These are phyloP conservation scores for Cutaneotrichosporon sp. DNA, from an alignment of 1,284 basidiomycete species.

Conservation along the genomic window DNA sequence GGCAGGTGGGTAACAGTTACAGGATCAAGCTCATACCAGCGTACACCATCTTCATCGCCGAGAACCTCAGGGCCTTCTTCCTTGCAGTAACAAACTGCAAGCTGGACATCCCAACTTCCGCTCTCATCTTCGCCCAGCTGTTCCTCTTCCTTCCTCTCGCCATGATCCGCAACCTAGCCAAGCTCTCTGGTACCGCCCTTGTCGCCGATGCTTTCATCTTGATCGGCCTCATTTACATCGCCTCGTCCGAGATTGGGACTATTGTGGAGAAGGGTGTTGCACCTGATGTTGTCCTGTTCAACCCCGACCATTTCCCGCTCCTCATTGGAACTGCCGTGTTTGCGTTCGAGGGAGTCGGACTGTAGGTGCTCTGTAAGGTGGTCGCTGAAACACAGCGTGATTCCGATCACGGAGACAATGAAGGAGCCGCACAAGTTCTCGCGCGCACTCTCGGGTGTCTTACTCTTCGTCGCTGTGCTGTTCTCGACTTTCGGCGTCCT, in stretches of 20 bases:
- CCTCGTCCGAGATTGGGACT: constrained; percentile 70
- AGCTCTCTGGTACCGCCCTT: constrained; percentile 87
- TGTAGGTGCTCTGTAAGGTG: constrained; percentile 59
- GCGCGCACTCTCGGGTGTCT: constrained; percentile 80
- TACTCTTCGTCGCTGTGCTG: constrained; percentile 67
- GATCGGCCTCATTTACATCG: constrained; percentile 82
- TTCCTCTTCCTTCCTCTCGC: constrained; percentile 83
- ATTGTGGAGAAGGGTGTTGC: constrained; percentile 69
- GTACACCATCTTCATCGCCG: constrained; percentile 94
- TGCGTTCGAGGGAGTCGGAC: constrained; percentile 95
- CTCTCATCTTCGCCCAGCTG: constrained; percentile 80
- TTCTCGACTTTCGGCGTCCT: constrained; percentile 89
- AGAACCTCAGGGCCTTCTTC: constrained; percentile 87
- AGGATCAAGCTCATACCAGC: constrained; percentile 56
- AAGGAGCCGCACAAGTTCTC: constrained; percentile 89
- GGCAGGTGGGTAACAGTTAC: constrained; percentile 33
- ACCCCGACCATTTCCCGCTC: constrained; percentile 81
- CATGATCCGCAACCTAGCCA: constrained; percentile 84
- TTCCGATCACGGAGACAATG: constrained; percentile 98
- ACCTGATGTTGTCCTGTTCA: constrained; percentile 78
- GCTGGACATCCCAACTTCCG: constrained; percentile 67
- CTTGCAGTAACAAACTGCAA: constrained; percentile 78
- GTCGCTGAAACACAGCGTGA: constrained; percentile 57
- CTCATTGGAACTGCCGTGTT: constrained; percentile 97
- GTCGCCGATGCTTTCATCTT: constrained; percentile 95